phyloP scores from a whole-genome alignment of 2,329 filamentous ascomycete species.

The Cercospora citrullina region DNA sequence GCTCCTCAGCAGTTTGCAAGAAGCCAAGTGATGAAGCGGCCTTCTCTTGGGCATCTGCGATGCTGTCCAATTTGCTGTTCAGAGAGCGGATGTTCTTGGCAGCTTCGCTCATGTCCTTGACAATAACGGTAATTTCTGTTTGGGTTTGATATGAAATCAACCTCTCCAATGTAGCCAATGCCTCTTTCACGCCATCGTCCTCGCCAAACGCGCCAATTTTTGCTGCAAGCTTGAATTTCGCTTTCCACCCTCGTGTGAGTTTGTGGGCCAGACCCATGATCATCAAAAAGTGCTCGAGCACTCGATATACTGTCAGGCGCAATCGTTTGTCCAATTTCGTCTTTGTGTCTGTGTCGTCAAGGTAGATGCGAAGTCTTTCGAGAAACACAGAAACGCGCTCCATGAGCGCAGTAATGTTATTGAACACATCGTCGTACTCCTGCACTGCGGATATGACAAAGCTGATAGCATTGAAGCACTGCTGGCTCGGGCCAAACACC shows the following conservation, averaged over 20 bases:
- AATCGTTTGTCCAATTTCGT: slow-evolving; percentile 11
- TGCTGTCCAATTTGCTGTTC: slow-evolving; percentile 6
- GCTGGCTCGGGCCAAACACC: slow-evolving; percentile 5
- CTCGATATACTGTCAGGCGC: slow-evolving; percentile 7
- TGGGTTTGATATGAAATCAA: slow-evolving; percentile 8
- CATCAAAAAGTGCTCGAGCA: slow-evolving; percentile 16
- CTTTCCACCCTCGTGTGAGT: slow-evolving; percentile 6
- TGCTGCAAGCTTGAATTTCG: slow-evolving; percentile 13
- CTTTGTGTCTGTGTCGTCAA: neutral
- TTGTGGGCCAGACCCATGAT: slow-evolving; percentile 8
- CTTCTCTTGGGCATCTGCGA: slow-evolving; percentile 7
- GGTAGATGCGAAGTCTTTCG: slow-evolving; percentile 10
- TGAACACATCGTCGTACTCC: slow-evolving; percentile 18
- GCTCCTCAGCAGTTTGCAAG: slow-evolving; percentile 6
- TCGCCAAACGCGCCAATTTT: slow-evolving; percentile 15
- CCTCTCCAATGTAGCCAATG: slow-evolving; percentile 9
- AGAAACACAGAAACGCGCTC: slow-evolving; percentile 9
- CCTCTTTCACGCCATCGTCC: slow-evolving; percentile 10
- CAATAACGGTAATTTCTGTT: slow-evolving; percentile 7
- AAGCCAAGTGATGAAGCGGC: neutral
- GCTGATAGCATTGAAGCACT: slow-evolving; percentile 20
- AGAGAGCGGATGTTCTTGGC: slow-evolving; percentile 3
- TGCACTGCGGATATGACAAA: slow-evolving; percentile 20
- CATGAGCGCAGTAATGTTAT: slow-evolving; percentile 13
- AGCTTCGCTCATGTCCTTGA: slow-evolving; percentile 4